phyloP scores from a whole-genome alignment of 495 filamentous ascomycete species.

The Neurospora sp. region DNA sequence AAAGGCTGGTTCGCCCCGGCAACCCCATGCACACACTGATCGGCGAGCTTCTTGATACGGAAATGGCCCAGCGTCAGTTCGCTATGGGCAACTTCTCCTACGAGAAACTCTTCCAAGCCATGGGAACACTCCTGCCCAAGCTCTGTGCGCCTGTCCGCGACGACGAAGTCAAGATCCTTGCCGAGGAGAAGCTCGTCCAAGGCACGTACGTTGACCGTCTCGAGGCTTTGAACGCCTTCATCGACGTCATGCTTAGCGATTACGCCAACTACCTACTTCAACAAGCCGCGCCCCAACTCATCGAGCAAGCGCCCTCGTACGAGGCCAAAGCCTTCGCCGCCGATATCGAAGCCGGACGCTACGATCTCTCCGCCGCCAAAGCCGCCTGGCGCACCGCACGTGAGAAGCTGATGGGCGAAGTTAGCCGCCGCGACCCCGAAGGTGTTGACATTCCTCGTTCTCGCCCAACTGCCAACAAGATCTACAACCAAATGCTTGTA shows the following conservation, averaged over 20 bases:
- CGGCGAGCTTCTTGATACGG: slow-evolving; percentile 73
- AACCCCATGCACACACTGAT: slow-evolving; percentile 78
- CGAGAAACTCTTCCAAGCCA: slow-evolving; percentile 83
- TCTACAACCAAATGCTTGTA: slow-evolving; percentile 70
- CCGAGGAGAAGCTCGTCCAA: slow-evolving; percentile 54
- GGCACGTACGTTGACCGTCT: slow-evolving; percentile 78
- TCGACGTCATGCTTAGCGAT: slow-evolving; percentile 87
- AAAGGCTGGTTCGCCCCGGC: slow-evolving; percentile 67
- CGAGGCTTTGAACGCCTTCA: slow-evolving; percentile 70
- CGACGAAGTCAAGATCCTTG: slow-evolving; percentile 66
- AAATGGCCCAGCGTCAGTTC: slow-evolving; percentile 67
- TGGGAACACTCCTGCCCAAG: slow-evolving; percentile 79
- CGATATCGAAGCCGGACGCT: slow-evolving; percentile 48
- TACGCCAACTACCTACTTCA: slow-evolving; percentile 91
- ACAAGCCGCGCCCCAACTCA: slow-evolving; percentile 66
- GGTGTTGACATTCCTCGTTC: slow-evolving; percentile 43
- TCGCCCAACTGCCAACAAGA: slow-evolving; percentile 52
- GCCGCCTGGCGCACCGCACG: slow-evolving; percentile 64
- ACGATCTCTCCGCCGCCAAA: slow-evolving; percentile 53
- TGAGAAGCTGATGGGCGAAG: slow-evolving; percentile 59
- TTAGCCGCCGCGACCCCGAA: slow-evolving; percentile 61
- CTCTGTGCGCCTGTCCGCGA: slow-evolving; percentile 91
- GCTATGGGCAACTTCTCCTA: slow-evolving; percentile 81
- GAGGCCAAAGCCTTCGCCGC: slow-evolving; percentile 69
- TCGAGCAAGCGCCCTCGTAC: slow-evolving; percentile 71